Conservation (phyloP, 495 filamentous ascomycete genomes). For the Pseudomonodictys pantanalensis region DNA sequence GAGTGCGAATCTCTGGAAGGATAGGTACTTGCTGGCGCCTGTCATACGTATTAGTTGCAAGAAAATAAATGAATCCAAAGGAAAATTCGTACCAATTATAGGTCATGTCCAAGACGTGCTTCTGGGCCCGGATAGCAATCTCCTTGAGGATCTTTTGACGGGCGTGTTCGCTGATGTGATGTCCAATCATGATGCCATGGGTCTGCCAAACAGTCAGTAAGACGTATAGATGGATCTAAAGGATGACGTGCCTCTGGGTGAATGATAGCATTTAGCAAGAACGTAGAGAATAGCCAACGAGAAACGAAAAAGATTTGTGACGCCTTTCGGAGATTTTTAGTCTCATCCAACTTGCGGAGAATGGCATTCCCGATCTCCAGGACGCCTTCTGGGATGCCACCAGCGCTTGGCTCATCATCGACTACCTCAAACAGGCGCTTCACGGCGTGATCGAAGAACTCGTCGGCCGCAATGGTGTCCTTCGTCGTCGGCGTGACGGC, state of each 20-base stretch:
- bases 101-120: constrained; percentile 64
- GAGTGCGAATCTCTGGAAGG: constrained; percentile 63
- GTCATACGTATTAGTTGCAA: constrained; percentile 22
- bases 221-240: background rate
- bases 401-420: constrained; percentile 68
- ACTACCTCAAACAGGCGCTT: constrained; percentile 81
- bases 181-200: constrained; percentile 82
- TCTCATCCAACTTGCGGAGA: constrained; percentile 67
- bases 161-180: constrained; percentile 86
- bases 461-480: constrained; percentile 75
- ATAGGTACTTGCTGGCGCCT: constrained; percentile 62
- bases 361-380: constrained; percentile 80
- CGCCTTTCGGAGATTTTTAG: constrained; percentile 65
- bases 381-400: constrained; percentile 80
- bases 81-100: constrained; percentile 44
- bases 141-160: constrained; percentile 84
- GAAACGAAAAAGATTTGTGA: constrained; percentile 77
- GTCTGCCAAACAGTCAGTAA: constrained; percentile 52
- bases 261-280: constrained; percentile 77
- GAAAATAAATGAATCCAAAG: background rate
- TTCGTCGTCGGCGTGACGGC: constrained; percentile 61
- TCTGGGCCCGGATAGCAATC: constrained; percentile 73
- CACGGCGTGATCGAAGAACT: constrained; percentile 83
- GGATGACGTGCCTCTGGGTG: constrained; percentile 72
- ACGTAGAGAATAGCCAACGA: constrained; percentile 89